Evolutionary conservation across 2,329 filamentous ascomycete species (phyloP), one percentile per base, ranked within the genome.

Genomic region (Paracoccidioides brasiliensis): DNA sequence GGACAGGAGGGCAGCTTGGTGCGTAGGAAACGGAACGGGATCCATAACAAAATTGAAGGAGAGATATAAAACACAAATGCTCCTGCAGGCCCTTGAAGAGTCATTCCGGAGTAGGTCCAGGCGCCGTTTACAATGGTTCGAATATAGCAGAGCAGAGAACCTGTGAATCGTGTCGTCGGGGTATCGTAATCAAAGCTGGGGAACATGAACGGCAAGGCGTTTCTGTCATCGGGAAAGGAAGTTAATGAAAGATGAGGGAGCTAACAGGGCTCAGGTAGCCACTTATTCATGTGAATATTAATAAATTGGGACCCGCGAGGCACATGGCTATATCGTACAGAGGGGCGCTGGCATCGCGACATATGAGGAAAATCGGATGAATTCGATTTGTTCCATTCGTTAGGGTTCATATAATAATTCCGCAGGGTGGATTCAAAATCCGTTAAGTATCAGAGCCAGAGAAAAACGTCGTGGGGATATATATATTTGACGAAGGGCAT

Each of bases 301-400:
- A 48, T 4, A 4, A 48, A 33, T 7, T 22, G 22, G 22, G 22
- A 22, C 22, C 22, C 22, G 22, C 22, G 22, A 14, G 35, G 30
- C 7, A 32, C 30, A 15, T 7, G 22, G 32, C 14, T 52, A 37
- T 52, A 52, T 56, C 42, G 49, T 56, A 56, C 45, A 52, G 50
- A 12, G 2, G 14, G 50, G 10, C 38, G 54, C 35, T 30, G 40
- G 45, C 55, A 49, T 57, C 45, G 43, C 48, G 45, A 38, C 38
- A n/a, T n/a, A 30, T 53, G 33, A 37, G 40, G 28, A 44, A 54
- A 42, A 42, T 8, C 35, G 14, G 38, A 38, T 32, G 28, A 28
- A 9, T 10, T 42, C 22, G 22, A 22, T 22, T 22, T 22, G 1
- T 14, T 30, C 8, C 30, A n/a, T 35, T 14, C 3, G 14, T 8